phyloP scores from a whole-genome alignment of 1,284 basidiomycete genomes.

The Ustilago tritici region DNA sequence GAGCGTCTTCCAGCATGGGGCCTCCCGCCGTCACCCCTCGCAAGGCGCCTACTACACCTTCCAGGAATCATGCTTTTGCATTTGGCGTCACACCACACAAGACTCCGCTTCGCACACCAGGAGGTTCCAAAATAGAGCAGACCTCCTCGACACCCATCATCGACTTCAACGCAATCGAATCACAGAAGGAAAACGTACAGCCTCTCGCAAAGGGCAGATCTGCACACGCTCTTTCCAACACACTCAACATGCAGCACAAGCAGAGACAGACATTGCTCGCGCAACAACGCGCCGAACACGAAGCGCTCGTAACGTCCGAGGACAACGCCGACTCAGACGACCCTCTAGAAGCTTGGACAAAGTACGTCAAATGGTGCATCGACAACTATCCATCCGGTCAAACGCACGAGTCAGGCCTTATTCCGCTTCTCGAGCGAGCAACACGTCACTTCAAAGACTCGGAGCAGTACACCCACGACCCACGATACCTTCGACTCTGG shows the following conservation, averaged over 20 bases:
- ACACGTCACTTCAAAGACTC: slow-evolving; percentile 84
- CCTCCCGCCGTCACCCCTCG: slow-evolving; percentile 53
- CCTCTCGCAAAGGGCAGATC: slow-evolving; percentile 74
- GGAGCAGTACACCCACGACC: slow-evolving; percentile 82
- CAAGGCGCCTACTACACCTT: slow-evolving; percentile 40
- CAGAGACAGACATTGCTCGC: slow-evolving; percentile 59
- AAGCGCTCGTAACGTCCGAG: slow-evolving; percentile 40
- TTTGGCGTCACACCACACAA: slow-evolving; percentile 53
- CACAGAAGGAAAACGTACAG: slow-evolving; percentile 76
- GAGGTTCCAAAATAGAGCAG: slow-evolving; percentile 61
- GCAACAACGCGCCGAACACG: slow-evolving; percentile 56
- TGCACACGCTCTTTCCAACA: slow-evolving; percentile 73
- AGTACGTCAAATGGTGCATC: slow-evolving; percentile 78
- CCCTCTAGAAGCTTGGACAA: slow-evolving; percentile 60
- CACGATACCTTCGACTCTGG: slow-evolving; percentile 91
- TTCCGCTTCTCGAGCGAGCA: slow-evolving; percentile 81
- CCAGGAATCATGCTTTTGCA: slow-evolving; percentile 21
- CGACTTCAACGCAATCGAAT: slow-evolving; percentile 70
- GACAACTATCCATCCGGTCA: slow-evolving; percentile 76
- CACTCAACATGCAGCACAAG: slow-evolving; percentile 62
- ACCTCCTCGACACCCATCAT: slow-evolving; percentile 68
- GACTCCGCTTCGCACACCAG: slow-evolving; percentile 63
- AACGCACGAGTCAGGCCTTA: slow-evolving; percentile 73
- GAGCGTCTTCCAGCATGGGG: slow-evolving; percentile 27
- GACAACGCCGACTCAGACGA: slow-evolving; percentile 60